Base-by-base conservation (phyloP, 148 eudicot genomes). In the Limonium bicolor region DNA sequence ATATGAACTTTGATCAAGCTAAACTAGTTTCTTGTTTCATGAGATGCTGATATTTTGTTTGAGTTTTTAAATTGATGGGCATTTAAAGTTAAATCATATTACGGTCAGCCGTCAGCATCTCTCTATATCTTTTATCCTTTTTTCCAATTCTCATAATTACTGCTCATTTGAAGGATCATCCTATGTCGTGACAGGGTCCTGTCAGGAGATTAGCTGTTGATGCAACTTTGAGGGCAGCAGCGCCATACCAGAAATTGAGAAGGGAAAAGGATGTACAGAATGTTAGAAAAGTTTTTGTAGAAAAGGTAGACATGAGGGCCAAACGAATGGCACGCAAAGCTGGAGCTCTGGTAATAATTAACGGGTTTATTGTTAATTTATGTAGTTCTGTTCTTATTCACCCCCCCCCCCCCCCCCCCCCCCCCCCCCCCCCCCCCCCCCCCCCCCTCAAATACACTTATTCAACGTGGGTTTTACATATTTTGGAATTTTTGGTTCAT, bases 271-370 rank as follows among this genome's bases (percentile, higher is more conserved):
- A 80, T 58, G 22, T 53, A 53, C 71, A 7, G 19, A 80, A 71
- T 51, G 69, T 1, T n/a, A 72, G 93, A 55, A 84, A 84, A 75
- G 93, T 90, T 44, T 90, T 54, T 63, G 99, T 90, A 1, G 99
- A 90, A 71, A 84, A 90, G 64, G 70, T 69, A 5, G 95, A 90
- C 73, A 90, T 90, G 95, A 74, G 99, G 62, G 88, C 95, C 27
- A 90, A 90, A 75, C 61, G 99, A 65, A 84, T 90, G 99, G 99
- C 99, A 30, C 74, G 99, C 22, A 90, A 90, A 80, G 99, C 99
- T 35, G 99, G 99, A 61, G 99, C 99, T 11, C 61, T 90, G 95
- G 99, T 90, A 90, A 15, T 9, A 38, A 4, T 46, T 13, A 15
- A 51, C 6, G 12, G 27, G 12, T 26, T n/a, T 43, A 20, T 11